phyloP scores from a whole-genome alignment of 1,284 basidiomycete genomes.

The Retiboletus flavoniger region DNA sequence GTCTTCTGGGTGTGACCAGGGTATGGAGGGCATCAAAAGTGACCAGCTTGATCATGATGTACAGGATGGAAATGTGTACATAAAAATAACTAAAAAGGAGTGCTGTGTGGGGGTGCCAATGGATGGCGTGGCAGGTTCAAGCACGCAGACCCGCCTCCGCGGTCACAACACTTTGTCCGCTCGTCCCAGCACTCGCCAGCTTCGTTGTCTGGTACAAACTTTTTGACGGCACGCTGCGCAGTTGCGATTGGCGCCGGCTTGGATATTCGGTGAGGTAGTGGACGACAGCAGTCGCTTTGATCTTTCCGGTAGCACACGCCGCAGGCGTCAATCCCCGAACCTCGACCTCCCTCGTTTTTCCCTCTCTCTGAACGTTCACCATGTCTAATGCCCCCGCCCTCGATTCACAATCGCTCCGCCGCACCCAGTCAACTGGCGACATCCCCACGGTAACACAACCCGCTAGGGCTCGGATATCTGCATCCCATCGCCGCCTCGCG shows the following conservation, averaged over 20 bases:
- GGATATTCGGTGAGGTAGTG: slow-evolving; percentile 18
- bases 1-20: slow-evolving; percentile 59
- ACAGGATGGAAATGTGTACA: slow-evolving; percentile 11
- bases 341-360: slow-evolving; percentile 14
- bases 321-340: slow-evolving; percentile 31
- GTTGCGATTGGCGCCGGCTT: slow-evolving; percentile 21
- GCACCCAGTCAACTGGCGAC: slow-evolving; percentile 39
- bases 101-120: background rate
- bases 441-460: slow-evolving; percentile 31
- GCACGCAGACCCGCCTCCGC: too few relatives aligned
- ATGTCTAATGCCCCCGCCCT: slow-evolving; percentile 30
- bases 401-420: slow-evolving; percentile 36
- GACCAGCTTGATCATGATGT: slow-evolving; percentile 42
- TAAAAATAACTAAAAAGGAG: slow-evolving; percentile 14
- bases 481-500: slow-evolving; percentile 26
- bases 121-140: background rate
- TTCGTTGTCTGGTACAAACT: background rate
- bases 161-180: slow-evolving; percentile 14
- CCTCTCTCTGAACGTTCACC: slow-evolving; percentile 19
- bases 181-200: slow-evolving; percentile 6
- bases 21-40: slow-evolving; percentile 75
- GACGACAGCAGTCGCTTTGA: slow-evolving; percentile 11
- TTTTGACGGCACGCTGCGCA: slow-evolving; percentile 11
- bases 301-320: slow-evolving; percentile 25
- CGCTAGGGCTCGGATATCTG: slow-evolving; percentile 30